phyloP scores from a whole-genome alignment of 106 monocot genomes.

The Dioscorea alata region DNA sequence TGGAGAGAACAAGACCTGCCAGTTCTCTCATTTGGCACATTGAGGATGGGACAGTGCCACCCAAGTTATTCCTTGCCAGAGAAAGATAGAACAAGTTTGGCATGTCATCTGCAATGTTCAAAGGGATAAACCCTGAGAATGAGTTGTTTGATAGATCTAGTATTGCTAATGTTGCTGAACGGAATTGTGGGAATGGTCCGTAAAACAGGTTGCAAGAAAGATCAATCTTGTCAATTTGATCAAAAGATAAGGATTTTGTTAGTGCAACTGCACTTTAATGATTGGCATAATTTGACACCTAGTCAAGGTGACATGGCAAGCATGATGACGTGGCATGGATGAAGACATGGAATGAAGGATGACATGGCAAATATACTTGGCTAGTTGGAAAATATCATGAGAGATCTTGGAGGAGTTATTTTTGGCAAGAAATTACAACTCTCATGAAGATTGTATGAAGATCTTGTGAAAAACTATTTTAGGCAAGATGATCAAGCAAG shows the following conservation, averaged over 20 bases:
- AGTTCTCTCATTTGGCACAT: neutral
- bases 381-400: no score
- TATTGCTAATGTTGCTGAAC: neutral
- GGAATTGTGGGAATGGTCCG: neutral
- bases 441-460: no score
- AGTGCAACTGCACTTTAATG: no score
- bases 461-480: no score
- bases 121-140: constrained; percentile 5
- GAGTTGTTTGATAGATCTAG: constrained; percentile 13
- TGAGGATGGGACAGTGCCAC: neutral
- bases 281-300: no score
- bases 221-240: neutral
- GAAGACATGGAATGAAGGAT: no score
- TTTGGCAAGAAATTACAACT: no score
- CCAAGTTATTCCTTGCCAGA: constrained; percentile 2
- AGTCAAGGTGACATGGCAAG: no score
- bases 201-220: constrained; percentile 5
- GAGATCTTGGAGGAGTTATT: no score
- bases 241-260: neutral
- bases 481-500: no score
- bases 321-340: no score
- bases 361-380: no score
- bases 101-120: neutral
- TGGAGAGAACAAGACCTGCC: neutral
- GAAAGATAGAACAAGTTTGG: neutral